Percentiles rank a stretch among this genome's conserved stretches.
Conservation (phyloP, 2,329 filamentous ascomycete species). For the Neophaeococcomyces aloes region DNA sequence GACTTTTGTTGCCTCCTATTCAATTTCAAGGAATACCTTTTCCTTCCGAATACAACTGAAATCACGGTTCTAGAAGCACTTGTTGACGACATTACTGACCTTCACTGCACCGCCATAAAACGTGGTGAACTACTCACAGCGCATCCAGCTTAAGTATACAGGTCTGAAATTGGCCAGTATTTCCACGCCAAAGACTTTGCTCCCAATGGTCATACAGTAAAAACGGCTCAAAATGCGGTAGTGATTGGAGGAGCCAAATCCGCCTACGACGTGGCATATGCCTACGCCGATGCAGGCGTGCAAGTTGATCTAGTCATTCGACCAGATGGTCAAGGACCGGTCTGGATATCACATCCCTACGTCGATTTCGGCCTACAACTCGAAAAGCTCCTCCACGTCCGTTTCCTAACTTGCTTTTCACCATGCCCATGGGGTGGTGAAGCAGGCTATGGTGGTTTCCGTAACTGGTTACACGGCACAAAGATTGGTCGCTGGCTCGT, state of each 20-base stretch:
- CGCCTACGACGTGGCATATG: constrained; percentile 53
- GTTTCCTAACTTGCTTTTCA: constrained; percentile 62
- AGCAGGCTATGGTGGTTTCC: constrained; percentile 29
- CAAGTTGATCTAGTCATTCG: constrained; percentile 50
- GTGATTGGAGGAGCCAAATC: constrained; percentile 54
- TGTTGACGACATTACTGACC: too few species aligned
- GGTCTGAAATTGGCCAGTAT: too few species aligned
- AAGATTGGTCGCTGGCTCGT: constrained; percentile 41
- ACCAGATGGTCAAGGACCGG: constrained; percentile 47
- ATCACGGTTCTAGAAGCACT: too few species aligned
- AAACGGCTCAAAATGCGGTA: constrained; percentile 33
- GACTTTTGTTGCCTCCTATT: too few species aligned
- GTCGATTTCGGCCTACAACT: constrained; percentile 57
- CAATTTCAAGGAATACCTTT: too few species aligned
- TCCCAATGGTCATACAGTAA: constrained; percentile 26
- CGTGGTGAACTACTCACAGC: too few species aligned
- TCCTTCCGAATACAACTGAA: too few species aligned
- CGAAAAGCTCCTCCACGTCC: constrained; percentile 56
- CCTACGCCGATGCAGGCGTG: constrained; percentile 43
- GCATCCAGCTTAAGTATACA: too few species aligned
- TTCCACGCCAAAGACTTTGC: constrained; percentile 49
- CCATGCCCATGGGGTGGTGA: constrained; percentile 61
- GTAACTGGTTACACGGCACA: constrained; percentile 41
- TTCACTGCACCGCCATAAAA: too few species aligned
- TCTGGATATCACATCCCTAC: constrained; percentile 49